phyloP scores from a whole-genome alignment of 2,329 filamentous ascomycete genomes.

The Ceratocystis harringtonii region DNA sequence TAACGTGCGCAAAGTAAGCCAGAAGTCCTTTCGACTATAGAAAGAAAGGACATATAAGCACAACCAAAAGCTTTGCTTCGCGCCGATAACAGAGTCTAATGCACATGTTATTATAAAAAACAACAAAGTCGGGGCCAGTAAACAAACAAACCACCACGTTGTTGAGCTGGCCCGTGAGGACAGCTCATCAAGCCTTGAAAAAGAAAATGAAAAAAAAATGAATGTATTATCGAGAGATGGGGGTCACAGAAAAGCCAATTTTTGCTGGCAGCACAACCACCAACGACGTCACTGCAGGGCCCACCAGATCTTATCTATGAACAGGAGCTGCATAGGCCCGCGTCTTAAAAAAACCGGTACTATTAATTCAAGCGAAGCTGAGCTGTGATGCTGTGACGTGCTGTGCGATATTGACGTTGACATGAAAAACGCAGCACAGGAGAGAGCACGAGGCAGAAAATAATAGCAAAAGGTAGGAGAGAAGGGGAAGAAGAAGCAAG shows the following conservation, averaged over 20 bases:
- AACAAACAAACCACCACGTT: slow-evolving; percentile 1
- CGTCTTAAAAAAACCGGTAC: background rate
- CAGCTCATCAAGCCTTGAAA: background rate
- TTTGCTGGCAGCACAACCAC: background rate
- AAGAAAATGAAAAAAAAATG: background rate
- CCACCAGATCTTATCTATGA: slow-evolving; percentile 1
- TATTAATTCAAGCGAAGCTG: background rate
- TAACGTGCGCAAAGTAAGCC: background rate
- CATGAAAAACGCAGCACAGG: background rate
- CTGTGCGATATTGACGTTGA: background rate
- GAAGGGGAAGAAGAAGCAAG: background rate
- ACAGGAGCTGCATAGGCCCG: background rate
- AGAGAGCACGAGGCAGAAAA: background rate
- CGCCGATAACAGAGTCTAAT: background rate
- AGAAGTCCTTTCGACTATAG: too few relatives aligned
- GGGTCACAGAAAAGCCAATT: background rate
- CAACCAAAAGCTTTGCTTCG: background rate
- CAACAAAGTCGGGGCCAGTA: background rate
- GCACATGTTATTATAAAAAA: background rate
- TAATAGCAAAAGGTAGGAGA: background rate
- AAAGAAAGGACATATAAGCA: background rate
- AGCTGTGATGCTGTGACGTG: background rate
- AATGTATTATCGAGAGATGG: background rate
- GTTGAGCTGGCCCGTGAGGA: background rate
- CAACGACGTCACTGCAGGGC: slow-evolving; percentile 1